Evolutionary conservation across 2,329 filamentous ascomycete genomes (phyloP), one percentile per base, ranked within the genome.

Genomic region (Tolypocladium cylindrosporum): DNA sequence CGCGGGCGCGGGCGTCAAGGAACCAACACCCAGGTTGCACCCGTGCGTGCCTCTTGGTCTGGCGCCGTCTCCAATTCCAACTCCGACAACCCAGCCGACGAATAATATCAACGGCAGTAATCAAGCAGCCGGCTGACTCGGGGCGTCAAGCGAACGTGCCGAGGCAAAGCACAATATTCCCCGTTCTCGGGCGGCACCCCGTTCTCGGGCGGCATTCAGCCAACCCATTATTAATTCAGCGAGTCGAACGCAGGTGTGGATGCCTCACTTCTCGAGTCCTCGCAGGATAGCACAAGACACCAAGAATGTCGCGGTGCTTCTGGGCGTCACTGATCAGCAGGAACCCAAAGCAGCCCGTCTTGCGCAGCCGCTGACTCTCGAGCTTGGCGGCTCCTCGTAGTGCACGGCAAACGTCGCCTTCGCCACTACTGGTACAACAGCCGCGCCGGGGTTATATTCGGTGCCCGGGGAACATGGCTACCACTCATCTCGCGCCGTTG

Each of bases 401-500:
- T n/a, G n/a, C 41, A 21, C 41, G 8, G 41, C 13, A 6, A 14
- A 4, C 21, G 43, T 14, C 31, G 10, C 41, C n/a, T 21, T 7
- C n/a, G 41, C n/a, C 41, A 9, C 50, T 16, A 55, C n/a, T n/a
- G 2, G 41, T 16, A 55, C 11, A 41, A 45, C 42, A 43, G 42
- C 42, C 41, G 2, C 8, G 41, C 19, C 19, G 41, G n/a, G 41
- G 41, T n/a, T n/a, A 21, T 42, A 21, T 42, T n/a, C 19, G n/a
- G 41, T 11, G 41, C n/a, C 16, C 9, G 19, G 1, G 2, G 16
- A 37, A 27, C 41, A 61, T 61, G 60, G 43, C 55, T 9, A 50
- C 50, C 27, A 7, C 40, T 2, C 58, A 53, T 2, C 78, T 91
- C 8, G 79, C 83, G 36, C 71, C 80, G 21, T 79, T 97, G 16